Base-by-base conservation (phyloP, 495 filamentous ascomycete genomes). In the Emericellopsis terricola region DNA sequence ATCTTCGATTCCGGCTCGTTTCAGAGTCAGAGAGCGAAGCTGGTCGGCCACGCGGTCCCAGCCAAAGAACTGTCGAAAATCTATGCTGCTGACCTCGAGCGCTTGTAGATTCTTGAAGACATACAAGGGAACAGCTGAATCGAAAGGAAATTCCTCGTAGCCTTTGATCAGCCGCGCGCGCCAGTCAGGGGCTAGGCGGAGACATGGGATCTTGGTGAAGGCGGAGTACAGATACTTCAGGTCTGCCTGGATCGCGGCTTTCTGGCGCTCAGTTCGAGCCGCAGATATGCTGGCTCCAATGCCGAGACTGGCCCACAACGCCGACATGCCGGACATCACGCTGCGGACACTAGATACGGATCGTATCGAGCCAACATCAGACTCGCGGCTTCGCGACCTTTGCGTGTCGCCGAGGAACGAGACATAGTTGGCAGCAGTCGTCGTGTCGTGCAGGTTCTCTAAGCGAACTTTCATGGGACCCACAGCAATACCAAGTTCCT, bases 101-200 rank as follows among this genome's bases (percentile, higher is more conserved):
- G 80, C 75, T 53, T 82, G 84, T 31, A 94, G 56, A 46, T 96
- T 97, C 62, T 97, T 96, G 68, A 97, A 96, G 17, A 80, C 77
- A 51, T 84, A 76, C 8, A 96, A 59, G 13, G 89, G 89, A 17
- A 97, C 89, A n/a, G 89, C 89, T 26, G 82, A 89, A 50, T 97
- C 89, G 52, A 97, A 94, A 3, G 89, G 89, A 47, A 97, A 97
- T 48, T 94, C 89, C 53, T 97, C 89, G 48, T 85, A 96, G 19
- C 86, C 87, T 38, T 74, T 68, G 41, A 97, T 92, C 45, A 93
- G 56, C 28, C 78, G 73, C 23, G 85, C 83, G 31, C 81, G 80
- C 55, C 81, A 82, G 53, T 96, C 89, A 6, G 86, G 86, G 30
- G 85, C 73, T 32, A 97, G 60, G 37, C 77, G 73, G 28, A 97